phyloP scores from a whole-genome alignment of 75 land plant genomes.

The Cryptomeria japonica region DNA sequence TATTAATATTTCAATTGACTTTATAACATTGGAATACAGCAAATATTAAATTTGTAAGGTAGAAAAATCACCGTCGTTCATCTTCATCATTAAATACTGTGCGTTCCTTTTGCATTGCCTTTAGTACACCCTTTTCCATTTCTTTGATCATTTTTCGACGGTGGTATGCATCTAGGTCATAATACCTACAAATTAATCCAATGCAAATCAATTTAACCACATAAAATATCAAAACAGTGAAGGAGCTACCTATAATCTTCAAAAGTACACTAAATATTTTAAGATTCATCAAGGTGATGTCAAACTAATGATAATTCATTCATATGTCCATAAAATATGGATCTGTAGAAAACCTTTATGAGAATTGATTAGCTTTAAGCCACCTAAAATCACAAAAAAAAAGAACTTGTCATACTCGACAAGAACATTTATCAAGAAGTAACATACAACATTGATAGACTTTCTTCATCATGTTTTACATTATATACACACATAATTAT shows the following conservation, averaged over 20 bases:
- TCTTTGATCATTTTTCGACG: slow-evolving; percentile 72
- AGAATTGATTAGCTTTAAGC: neutral
- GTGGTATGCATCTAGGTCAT: slow-evolving; percentile 85
- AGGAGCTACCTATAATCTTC: neutral
- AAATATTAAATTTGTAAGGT: neutral
- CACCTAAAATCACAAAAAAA: neutral
- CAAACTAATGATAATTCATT: slow-evolving; percentile 4
- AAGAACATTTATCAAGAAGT: neutral
- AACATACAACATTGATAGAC: neutral
- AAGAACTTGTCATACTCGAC: neutral
- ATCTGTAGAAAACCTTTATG: neutral
- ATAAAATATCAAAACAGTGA: neutral
- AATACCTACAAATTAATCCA: slow-evolving; percentile 59
- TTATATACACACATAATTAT: neutral
- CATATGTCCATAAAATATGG: neutral
- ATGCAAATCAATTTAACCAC: neutral
- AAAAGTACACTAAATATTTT: neutral
- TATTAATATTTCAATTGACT: neutral
- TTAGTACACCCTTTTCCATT: slow-evolving; percentile 59
- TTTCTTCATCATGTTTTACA: neutral
- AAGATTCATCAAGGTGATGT: neutral
- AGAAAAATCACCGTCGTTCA: slow-evolving; percentile 67
- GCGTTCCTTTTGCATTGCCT: slow-evolving; percentile 50
- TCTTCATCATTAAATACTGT: slow-evolving; percentile 98
- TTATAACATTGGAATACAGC: neutral